Percentiles rank a stretch among this genome's conserved stretches.
Conservation (phyloP, 2,329 filamentous ascomycete genomes). For the Pseudocercospora fijiensis region DNA sequence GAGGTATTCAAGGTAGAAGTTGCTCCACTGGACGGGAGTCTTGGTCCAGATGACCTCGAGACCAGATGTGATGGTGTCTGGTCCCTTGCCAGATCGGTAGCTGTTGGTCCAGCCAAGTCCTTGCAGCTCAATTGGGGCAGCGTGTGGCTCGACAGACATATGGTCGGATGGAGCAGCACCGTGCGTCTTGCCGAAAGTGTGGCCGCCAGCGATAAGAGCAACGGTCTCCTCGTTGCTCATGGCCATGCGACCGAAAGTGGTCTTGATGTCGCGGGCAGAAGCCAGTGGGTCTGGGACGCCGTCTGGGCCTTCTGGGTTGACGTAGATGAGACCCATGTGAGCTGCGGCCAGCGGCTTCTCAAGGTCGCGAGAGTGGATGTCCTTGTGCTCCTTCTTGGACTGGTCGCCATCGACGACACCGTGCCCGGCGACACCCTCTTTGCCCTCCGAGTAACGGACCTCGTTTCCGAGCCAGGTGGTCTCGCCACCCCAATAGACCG, state of each 20-base stretch:
- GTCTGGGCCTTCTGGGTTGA: conserved; percentile 77
- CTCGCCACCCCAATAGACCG: conserved; percentile 75
- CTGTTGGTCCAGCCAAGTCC: conserved; percentile 72
- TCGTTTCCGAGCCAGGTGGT: conserved; percentile 73
- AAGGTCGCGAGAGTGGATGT: conserved; percentile 59
- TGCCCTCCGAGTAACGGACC: conserved; percentile 61
- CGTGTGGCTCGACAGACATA: conserved; percentile 67
- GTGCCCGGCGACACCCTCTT: conserved; percentile 46
- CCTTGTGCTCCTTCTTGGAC: conserved; percentile 45
- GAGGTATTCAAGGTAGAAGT: conserved; percentile 71
- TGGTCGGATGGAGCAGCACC: conserved; percentile 65
- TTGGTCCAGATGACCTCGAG: conserved; percentile 78
- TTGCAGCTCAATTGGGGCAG: conserved; percentile 62
- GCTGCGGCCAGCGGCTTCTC: conserved; percentile 67
- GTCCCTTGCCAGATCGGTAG: conserved; percentile 65
- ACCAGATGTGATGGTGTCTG: conserved; percentile 71
- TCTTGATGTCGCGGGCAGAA: conserved; percentile 69
- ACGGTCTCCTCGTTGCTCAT: conserved; percentile 84
- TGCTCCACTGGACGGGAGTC: conserved; percentile 74
- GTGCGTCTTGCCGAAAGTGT: conserved; percentile 79
- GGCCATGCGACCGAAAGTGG: conserved; percentile 74
- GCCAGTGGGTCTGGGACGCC: conserved; percentile 68
- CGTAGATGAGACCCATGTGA: conserved; percentile 78
- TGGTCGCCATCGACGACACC: conserved; percentile 48
- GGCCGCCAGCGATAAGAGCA: conserved; percentile 74